Base-by-base conservation (phyloP, 768 basidiomycete genomes). In the Steccherinum ochraceum region DNA sequence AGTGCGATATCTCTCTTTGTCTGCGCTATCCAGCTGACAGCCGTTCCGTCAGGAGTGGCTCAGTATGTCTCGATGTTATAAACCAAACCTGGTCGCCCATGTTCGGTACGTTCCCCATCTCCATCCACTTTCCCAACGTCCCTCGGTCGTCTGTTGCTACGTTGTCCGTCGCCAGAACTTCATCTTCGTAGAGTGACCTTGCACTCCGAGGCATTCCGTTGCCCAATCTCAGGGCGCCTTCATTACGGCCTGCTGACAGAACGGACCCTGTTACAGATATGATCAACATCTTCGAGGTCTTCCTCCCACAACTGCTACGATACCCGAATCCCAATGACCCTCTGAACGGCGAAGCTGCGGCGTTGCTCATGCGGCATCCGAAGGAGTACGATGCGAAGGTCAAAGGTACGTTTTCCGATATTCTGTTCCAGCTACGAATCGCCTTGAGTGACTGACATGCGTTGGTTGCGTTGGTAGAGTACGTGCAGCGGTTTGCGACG, bases 1-100 rank as follows among this genome's bases (percentile, higher is more conserved):
- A 43, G 21, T 40, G 12, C 27, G n/a, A 53, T 53, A 50, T 45
- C 50, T 24, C 39, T 27, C 40, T n/a, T 41, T 13, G 45, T 52
- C 60, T 50, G 59, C 47, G 30, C 21, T 43, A 18, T 18, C n/a
- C 25, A 26, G 25, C 55, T 51, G 24, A 53, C 57, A 23, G 55
- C 43, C 25, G 23, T 46, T 40, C 48, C 39, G 53, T 24, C 65
- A 95, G 93, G 63, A 96, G 93, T 64, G 95, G 95, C 40, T 97
- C 94, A 4, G 95, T 99, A 48, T 99, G 96, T 68, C 74, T 99
- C 56, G 96, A 98, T 68, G 96, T 97, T 40, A 97, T 97, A 67
- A 97, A 97, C 66, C 94, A 97, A 73, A 96, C 95, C 13, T 99
- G 96, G 96, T 98, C 96, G 40, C 96, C 96, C 1, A 98, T 99